Percentiles rank a stretch among this genome's conserved stretches.
Evolutionary conservation across 208 protist species (phyloP).

Genomic region (Phytomonas serpens): DNA sequence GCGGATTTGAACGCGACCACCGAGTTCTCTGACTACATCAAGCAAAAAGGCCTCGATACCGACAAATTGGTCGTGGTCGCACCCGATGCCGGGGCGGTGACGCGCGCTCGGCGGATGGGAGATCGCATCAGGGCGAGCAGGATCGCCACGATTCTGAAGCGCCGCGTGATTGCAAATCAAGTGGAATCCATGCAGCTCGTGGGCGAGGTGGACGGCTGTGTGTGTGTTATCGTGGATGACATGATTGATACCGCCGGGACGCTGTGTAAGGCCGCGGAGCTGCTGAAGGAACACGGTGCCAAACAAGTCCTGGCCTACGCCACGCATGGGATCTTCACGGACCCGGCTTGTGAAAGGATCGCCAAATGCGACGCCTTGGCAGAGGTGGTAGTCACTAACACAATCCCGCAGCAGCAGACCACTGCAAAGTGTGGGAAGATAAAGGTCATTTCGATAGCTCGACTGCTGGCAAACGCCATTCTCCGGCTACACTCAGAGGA

Average conservation of each 20-base stretch:
- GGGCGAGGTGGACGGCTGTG: conserved; percentile 92
- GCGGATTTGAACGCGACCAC: conserved; percentile 85
- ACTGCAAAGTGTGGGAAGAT: conserved; percentile 68
- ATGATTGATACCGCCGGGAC: conserved; percentile 97
- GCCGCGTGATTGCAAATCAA: conserved; percentile 90
- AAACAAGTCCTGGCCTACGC: conserved; percentile 90
- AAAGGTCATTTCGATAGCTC: conserved; percentile 80
- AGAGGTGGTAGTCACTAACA: conserved; percentile 91
- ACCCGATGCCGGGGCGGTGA: conserved; percentile 95
- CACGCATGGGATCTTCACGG: conserved; percentile 94
- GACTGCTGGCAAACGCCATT: conserved; percentile 84
- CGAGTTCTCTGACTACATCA: conserved; percentile 83
- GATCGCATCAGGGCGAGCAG: conserved; percentile 74
- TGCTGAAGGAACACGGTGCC: conserved; percentile 92
- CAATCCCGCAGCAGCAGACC: conserved; percentile 77
- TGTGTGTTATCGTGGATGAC: conserved; percentile 96
- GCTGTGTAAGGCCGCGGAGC: conserved; percentile 91
- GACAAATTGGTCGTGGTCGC: conserved; percentile 90
- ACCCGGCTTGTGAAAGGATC: conserved; percentile 89
- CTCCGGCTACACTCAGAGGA: conserved; percentile 81
- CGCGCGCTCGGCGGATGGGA: conserved; percentile 78
- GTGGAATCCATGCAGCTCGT: conserved; percentile 93
- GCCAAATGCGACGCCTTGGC: conserved; percentile 79
- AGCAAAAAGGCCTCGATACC: conserved; percentile 60
- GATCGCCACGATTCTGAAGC: conserved; percentile 94